phyloP scores from a whole-genome alignment of 805 yeast genomes.

The Hyphopichia homilentoma region DNA sequence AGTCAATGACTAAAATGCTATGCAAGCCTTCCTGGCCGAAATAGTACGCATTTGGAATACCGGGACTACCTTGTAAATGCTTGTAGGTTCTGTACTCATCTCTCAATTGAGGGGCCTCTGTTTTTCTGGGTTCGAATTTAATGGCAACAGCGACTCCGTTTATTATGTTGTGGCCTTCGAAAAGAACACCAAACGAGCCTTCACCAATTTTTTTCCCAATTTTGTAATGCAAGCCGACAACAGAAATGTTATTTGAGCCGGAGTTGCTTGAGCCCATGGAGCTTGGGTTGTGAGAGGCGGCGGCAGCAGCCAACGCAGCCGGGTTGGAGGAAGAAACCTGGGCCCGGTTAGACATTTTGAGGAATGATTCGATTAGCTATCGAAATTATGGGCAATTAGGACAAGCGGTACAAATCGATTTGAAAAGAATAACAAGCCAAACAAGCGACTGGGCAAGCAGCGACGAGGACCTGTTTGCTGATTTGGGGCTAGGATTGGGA shows the following conservation, averaged over 20 bases:
- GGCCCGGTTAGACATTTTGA: slow-evolving; percentile 26
- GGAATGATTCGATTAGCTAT: too few species aligned
- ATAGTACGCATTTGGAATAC: slow-evolving; percentile 81
- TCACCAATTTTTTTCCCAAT: slow-evolving; percentile 84
- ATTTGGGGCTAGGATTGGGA: too few species aligned
- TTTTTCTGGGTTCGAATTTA: slow-evolving; percentile 75
- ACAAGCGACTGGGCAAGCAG: too few species aligned
- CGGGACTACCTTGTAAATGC: slow-evolving; percentile 62
- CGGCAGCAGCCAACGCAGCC: slow-evolving; percentile 39
- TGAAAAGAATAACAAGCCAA: too few species aligned
- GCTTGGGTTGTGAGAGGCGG: slow-evolving; percentile 26
- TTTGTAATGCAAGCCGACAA: slow-evolving; percentile 68
- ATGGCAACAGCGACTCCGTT: slow-evolving; percentile 68
- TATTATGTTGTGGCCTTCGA: slow-evolving; percentile 73
- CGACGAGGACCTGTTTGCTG: too few species aligned
- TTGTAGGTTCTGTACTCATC: slow-evolving; percentile 80
- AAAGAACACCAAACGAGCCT: slow-evolving; percentile 82
- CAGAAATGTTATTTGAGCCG: slow-evolving; percentile 25
- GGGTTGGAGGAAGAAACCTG: slow-evolving; percentile 25
- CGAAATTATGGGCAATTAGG: too few species aligned
- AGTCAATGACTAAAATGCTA: slow-evolving; percentile 70
- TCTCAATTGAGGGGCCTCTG: slow-evolving; percentile 80
- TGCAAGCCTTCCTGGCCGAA: slow-evolving; percentile 85
- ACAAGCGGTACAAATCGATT: too few species aligned
- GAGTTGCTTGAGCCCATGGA: slow-evolving; percentile 12